Conservation (phyloP, 2,329 filamentous ascomycete species). For the Penicillium sp. region DNA sequence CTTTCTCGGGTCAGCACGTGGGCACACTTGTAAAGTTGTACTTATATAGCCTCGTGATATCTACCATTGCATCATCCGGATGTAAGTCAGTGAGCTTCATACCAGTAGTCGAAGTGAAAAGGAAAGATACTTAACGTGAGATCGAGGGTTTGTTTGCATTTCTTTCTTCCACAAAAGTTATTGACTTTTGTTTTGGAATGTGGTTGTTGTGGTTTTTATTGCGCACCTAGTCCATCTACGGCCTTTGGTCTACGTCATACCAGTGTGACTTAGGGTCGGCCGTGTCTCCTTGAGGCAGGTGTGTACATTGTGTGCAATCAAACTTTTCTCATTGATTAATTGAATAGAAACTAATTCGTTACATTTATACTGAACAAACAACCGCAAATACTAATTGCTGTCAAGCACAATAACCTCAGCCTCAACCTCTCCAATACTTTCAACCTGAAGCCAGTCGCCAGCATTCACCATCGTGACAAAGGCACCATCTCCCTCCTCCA, state of each 20-base stretch:
- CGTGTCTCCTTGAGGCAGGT: neutral
- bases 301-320: no score
- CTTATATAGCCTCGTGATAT: no score
- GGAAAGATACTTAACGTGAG: neutral
- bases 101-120: neutral
- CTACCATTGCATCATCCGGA: neutral
- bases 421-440: slow-evolving; percentile 67
- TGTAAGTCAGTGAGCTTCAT: neutral
- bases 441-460: slow-evolving; percentile 63
- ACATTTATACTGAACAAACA: neutral
- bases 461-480: slow-evolving; percentile 67
- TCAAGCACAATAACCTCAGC: slow-evolving; percentile 70
- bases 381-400: slow-evolving; percentile 48
- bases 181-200: neutral
- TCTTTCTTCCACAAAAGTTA: neutral
- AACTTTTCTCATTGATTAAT: no score
- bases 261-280: neutral
- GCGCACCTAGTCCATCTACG: no score
- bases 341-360: no score
- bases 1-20: no score
- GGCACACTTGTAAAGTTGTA: no score
- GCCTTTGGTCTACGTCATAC: neutral
- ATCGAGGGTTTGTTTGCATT: no score
- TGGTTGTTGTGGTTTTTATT: neutral
- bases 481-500: slow-evolving; percentile 78